Evolutionary conservation across 306 rosid species (phyloP), one percentile per base, ranked within the genome.

Genomic region (Quercus parvula): DNA sequence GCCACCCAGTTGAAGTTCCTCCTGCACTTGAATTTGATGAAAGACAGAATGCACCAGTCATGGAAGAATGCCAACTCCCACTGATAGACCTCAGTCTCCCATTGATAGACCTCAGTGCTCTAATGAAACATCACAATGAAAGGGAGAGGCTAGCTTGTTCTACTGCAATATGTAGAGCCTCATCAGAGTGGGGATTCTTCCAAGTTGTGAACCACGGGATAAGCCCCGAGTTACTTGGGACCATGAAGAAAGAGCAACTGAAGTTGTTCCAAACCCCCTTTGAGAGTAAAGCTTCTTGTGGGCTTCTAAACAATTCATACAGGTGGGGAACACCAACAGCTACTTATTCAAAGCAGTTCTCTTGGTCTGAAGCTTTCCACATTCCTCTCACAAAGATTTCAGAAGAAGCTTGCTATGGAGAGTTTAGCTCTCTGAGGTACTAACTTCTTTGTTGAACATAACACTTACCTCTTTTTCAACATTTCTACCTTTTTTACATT

Each of bases 351-450:
- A 83, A 72, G 58, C 94, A 94, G 62, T 90, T 89, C 77, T 94
- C 98, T 0, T 94, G 98, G 97, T 89, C 97, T n/a, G 97, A 94
- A 92, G 96, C 97, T 51, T 94, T 94, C 81, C 97, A 94, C 89
- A 88, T 94, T 88, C 96, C 98, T 80, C 94, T 90, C 81, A 80
- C 88, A 74, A 90, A 88, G 83, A 87, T 92, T 64, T 89, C 97
- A 54, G 90, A 92, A 63, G 70, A 85, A 78, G 83, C 81, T 81
- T 84, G 85, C 79, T 92, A 92, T 87, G 96, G 87, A 61, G 93
- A 92, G 61, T 89, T 89, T 84, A 79, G 52, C 80, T 83, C 90
- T 73, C 71, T 94, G 63, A 92, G 98, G 96, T 90, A 91, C 56
- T 20, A 71, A 35, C 24, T n/a, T 35, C 38, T 22, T 51, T 19